These are phyloP conservation scores for Tephrocybe sp. DNA, from an alignment of 768 basidiomycete genomes.

Conservation along the genomic window DNA sequence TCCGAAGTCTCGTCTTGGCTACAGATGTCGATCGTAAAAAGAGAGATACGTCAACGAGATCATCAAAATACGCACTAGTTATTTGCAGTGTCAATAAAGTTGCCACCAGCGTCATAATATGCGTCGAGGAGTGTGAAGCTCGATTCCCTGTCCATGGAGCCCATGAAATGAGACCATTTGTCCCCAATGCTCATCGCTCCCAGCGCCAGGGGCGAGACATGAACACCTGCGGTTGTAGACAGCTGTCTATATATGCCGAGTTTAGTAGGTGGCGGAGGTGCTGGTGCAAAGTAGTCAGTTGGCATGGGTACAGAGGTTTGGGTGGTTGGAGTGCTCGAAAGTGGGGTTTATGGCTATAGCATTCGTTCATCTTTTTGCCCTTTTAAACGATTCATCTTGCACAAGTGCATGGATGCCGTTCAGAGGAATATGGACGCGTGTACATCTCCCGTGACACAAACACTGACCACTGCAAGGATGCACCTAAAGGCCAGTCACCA, in stretches of 20 bases:
- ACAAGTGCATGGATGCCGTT: too few relatives aligned
- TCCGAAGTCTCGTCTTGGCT: conserved; percentile 60
- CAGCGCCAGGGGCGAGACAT: conserved; percentile 48
- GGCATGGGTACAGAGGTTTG: too few relatives aligned
- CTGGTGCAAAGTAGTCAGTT: background rate
- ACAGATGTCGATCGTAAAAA: background rate
- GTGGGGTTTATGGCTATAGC: too few relatives aligned
- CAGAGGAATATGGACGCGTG: too few relatives aligned
- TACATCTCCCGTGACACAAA: too few relatives aligned
- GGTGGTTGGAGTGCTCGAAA: too few relatives aligned
- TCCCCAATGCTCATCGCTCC: conserved; percentile 51
- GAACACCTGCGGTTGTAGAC: conserved; percentile 40
- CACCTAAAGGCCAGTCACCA: too few relatives aligned
- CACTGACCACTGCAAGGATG: too few relatives aligned
- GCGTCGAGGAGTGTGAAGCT: conserved; percentile 12
- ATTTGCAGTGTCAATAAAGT: conserved; percentile 18
- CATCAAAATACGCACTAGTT: conserved; percentile 10
- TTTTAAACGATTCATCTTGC: too few relatives aligned
- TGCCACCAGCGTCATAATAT: conserved; percentile 15
- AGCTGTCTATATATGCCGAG: conserved; percentile 40
- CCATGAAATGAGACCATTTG: conserved; percentile 27
- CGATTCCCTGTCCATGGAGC: conserved; percentile 34
- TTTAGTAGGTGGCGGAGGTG: conserved; percentile 28
- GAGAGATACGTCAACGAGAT: background rate
- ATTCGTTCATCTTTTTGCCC: too few relatives aligned